phyloP scores from a whole-genome alignment of 257 asterid species.

The Striga asiatica region DNA sequence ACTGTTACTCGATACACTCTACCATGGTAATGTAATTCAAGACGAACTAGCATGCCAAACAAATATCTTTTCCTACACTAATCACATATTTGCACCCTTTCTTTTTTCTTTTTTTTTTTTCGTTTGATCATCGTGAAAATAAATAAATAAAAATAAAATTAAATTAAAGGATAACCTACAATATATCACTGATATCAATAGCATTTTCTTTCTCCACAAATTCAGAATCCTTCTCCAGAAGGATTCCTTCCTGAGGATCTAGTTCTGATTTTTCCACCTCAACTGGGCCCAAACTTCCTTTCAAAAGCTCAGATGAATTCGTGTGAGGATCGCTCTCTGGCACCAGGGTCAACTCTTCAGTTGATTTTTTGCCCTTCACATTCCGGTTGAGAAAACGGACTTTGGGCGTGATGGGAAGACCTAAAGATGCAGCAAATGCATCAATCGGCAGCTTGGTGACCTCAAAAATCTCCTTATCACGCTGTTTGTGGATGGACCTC shows the following conservation, averaged over 20 bases:
- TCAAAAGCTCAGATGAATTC: constrained; percentile 24
- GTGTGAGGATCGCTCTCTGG: constrained; percentile 30
- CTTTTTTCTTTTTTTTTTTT: background rate
- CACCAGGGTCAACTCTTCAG: constrained; percentile 38
- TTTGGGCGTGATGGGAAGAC: constrained; percentile 95
- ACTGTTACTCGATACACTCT: too few relatives aligned
- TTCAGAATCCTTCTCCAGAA: constrained; percentile 32
- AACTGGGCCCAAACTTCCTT: constrained; percentile 13
- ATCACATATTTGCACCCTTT: too few relatives aligned
- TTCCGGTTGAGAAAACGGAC: constrained; percentile 67
- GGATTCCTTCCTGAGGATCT: constrained; percentile 26
- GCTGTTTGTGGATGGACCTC: constrained; percentile 68
- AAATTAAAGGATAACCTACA: constrained; percentile 28
- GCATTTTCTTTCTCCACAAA: constrained; percentile 23
- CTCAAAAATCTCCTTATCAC: constrained; percentile 81
- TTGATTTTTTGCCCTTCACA: constrained; percentile 43
- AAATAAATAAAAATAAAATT: too few relatives aligned
- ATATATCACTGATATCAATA: constrained; percentile 22
- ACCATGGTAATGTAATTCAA: too few relatives aligned
- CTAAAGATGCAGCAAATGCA: constrained; percentile 75
- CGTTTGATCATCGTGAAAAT: too few relatives aligned
- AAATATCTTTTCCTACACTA: too few relatives aligned
- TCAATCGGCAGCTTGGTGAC: constrained; percentile 67
- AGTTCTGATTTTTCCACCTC: constrained; percentile 23
- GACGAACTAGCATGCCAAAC: too few relatives aligned